Conservation (phyloP, 2,329 filamentous ascomycete species). For the Beauveria australis region DNA sequence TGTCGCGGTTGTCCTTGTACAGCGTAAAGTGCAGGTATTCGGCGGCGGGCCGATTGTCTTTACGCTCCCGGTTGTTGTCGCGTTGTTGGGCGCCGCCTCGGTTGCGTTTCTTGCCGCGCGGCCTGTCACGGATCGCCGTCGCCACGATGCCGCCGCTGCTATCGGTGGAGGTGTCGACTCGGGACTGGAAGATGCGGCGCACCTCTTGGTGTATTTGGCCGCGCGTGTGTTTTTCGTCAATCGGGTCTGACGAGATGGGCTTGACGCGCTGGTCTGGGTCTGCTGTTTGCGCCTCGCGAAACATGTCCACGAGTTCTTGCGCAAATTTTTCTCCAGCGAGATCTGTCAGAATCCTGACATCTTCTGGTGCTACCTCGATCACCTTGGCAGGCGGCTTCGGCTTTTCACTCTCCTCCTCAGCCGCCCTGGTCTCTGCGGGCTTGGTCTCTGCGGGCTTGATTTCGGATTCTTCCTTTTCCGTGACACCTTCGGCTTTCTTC, state of each 20-base stretch:
- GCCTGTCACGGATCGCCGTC: slow-evolving; percentile 46
- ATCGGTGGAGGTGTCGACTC: slow-evolving; percentile 66
- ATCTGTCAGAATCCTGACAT: slow-evolving; percentile 27
- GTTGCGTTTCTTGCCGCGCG: slow-evolving; percentile 21
- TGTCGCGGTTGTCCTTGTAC: slow-evolving; percentile 96
- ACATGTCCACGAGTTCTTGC: slow-evolving; percentile 33
- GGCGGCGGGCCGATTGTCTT: slow-evolving; percentile 35
- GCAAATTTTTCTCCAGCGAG: slow-evolving; percentile 33
- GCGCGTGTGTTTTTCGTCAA: slow-evolving; percentile 38
- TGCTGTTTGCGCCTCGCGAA: slow-evolving; percentile 27
- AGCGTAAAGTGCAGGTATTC: slow-evolving; percentile 85
- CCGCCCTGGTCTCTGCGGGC: slow-evolving; percentile 16
- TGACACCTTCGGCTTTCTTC: slow-evolving; percentile 13
- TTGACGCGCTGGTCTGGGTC: slow-evolving; percentile 20
- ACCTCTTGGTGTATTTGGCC: slow-evolving; percentile 51
- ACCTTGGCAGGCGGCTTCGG: slow-evolving; percentile 14
- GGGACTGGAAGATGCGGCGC: slow-evolving; percentile 70
- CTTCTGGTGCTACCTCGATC: slow-evolving; percentile 24
- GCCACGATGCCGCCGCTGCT: slow-evolving; percentile 54
- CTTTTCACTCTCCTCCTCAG: slow-evolving; percentile 13
- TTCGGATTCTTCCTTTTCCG: slow-evolving; percentile 14
- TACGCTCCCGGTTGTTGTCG: slow-evolving; percentile 22
- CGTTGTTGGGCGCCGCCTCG: slow-evolving; percentile 12
- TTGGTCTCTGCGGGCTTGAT: slow-evolving; percentile 9
- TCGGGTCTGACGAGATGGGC: slow-evolving; percentile 30